Base-by-base conservation (phyloP, 2,329 filamentous ascomycete species). In the Coniochaeta pulveracea region DNA sequence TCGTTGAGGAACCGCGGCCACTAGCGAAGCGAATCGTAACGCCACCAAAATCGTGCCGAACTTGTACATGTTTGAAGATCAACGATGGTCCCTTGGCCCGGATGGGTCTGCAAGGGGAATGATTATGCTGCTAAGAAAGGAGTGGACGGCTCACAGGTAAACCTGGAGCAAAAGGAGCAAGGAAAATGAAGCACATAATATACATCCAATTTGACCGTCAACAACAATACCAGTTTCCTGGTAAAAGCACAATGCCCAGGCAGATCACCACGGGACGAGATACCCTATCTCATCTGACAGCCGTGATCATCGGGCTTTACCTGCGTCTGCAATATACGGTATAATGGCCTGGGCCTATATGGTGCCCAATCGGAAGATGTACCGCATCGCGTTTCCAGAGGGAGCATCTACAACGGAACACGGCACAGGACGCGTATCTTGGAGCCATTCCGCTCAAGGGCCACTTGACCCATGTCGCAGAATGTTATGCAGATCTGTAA, bases 11-110 rank as follows among this genome's bases (percentile, higher is more conserved):
- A 37, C 37, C 4, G 39, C 44, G 14, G 33, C 38, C 21, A 34
- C 43, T 12, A 36, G 35, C 16, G 35, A 37, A 14, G 38, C 34
- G 10, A 43, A 29, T n/a, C 37, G 35, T 2, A 43, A 28, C 10
- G 41, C 23, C 21, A 37, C 35, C 4, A 35, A 14, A 16, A 18
- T 33, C 12, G 33, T 26, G 16, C 29, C 16, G 15, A 24, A 25
- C 26, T 39, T 22, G 14, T 35, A 33, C 43, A 45, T 45, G 33
- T 19, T 34, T n/a, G 27, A 19, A 24, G 17, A 12, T 26, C 12
- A 23, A 18, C 17, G 12, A 17, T 7, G n/a, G n/a, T 10, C 17
- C 14, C 31, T 34, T 8, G 23, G 23, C 32, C 24, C 15, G 27
- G 19, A 11, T 12, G n/a, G 21, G 29, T 17, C 5, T 12, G 27